These are phyloP conservation scores for Candida sphagnicola DNA, from an alignment of 805 yeast genomes.

Conservation along the genomic window DNA sequence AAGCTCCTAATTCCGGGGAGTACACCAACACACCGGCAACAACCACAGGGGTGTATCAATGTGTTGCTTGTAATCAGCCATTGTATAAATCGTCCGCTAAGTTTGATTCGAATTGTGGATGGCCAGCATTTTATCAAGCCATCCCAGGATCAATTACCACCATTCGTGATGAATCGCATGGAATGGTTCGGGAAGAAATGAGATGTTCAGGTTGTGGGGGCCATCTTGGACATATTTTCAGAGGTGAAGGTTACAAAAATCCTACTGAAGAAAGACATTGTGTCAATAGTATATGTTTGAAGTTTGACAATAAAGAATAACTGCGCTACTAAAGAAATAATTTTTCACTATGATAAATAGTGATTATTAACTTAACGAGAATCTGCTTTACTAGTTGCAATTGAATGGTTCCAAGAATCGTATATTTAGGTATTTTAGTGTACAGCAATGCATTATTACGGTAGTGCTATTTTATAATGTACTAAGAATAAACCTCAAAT, in stretches of 20 bases:
- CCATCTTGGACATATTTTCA: conserved; percentile 92
- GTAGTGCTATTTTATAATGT: no score
- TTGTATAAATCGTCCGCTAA: conserved; percentile 76
- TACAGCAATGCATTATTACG: no score
- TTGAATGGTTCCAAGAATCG: no score
- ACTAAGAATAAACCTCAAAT: no score
- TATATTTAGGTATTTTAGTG: no score
- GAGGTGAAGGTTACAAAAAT: conserved; percentile 85
- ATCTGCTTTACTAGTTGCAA: no score
- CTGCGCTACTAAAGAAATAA: no score
- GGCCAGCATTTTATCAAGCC: conserved; percentile 97
- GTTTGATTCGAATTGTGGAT: conserved; percentile 90
- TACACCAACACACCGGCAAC: conserved; percentile 50
- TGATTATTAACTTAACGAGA: no score
- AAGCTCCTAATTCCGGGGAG: conserved; percentile 61
- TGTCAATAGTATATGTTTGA: conserved; percentile 81
- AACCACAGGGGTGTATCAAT: conserved; percentile 61
- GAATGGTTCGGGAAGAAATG: conserved; percentile 88
- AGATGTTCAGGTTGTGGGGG: conserved; percentile 86
- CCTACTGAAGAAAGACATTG: conserved; percentile 95
- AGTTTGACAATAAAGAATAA: conserved; percentile 38
- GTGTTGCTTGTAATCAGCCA: conserved; percentile 85
- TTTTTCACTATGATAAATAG: no score
- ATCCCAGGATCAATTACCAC: conserved; percentile 72
- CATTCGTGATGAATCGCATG: conserved; percentile 57